Base-by-base conservation (phyloP, 2,329 filamentous ascomycete species). In the Aspergillus vadensis region DNA sequence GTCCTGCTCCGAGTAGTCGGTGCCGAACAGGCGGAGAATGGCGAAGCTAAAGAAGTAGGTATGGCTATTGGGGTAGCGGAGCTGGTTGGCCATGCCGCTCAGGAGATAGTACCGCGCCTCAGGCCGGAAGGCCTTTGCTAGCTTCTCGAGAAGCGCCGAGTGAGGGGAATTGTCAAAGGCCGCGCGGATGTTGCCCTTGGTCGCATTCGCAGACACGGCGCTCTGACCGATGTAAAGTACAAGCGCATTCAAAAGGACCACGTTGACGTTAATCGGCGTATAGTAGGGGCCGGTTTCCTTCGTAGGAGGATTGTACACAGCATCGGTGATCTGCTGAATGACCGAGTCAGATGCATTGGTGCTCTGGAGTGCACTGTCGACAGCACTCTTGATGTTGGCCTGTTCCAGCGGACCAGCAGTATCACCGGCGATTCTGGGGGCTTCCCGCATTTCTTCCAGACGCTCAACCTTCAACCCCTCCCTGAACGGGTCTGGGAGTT, bases 31-130 rank as follows among this genome's bases (percentile, higher is more conserved):
- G 68, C 96, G 88, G 51, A 98, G 83, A 47, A 98, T 82, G 14
- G 90, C 85, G 70, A 92, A 91, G 72, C 88, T 93, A 79, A 97
- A 99, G 79, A 95, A 99, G 71, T 93, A 90, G 12, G 95, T 99
- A 71, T 96, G 88, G 52, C 88, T 88, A 72, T 92, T 96, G 10
- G 93, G 92, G 74, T 90, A 96, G 62, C 95, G 90, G 52, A 99
- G 85, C 77, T 98, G 93, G 76, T 98, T 96, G 59, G 91, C 85
- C 72, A 99, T 91, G 66, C 91, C 91, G 67, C 85, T 88, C 59
- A 98, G 78, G 60, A 99, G 82, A 73, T 91, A 91, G 79, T 97
- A 97, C 57, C 93, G 88, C 21, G 88, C 87, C 76, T 96, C 91
- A 0, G 91, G 85, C 41, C 85, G 82, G 41, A 96, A 81, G 63